A percentile compares a stretch with the other conserved stretches of the same genome.
Conservation (phyloP, 345 rosid species). For the Ceriops zippeliana region DNA sequence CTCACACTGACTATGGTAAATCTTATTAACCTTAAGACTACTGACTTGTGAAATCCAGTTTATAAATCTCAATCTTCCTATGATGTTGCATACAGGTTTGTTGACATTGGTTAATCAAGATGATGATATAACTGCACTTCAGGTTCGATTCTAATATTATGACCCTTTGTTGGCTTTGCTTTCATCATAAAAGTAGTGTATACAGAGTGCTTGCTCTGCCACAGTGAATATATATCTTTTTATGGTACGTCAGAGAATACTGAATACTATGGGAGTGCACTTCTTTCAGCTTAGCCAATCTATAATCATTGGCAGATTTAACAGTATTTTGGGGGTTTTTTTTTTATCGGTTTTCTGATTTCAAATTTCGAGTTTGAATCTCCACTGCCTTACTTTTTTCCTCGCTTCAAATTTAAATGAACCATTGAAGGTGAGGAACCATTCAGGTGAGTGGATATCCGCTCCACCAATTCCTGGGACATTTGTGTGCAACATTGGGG, state of each 20-base stretch:
- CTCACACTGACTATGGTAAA: constrained; percentile 87
- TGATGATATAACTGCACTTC: constrained; percentile 74
- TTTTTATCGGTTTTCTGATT: too few species aligned
- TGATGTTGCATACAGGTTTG: constrained; percentile 40
- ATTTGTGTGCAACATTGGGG: constrained; percentile 88
- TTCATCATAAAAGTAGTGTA: neutral
- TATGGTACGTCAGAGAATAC: too few species aligned
- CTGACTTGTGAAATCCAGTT: neutral
- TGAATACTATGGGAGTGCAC: too few species aligned
- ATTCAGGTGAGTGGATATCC: constrained; percentile 75
- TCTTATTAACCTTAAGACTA: constrained; percentile 8
- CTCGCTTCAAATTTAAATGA: neutral
- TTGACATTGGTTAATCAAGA: constrained; percentile 84
- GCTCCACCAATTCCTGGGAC: constrained; percentile 82
- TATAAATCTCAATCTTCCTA: constrained; percentile 1
- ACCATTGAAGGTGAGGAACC: constrained; percentile 64
- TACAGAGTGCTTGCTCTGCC: too few species aligned
- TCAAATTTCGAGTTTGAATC: too few species aligned
- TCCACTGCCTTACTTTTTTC: too few species aligned
- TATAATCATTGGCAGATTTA: too few species aligned
- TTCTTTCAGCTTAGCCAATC: too few species aligned
- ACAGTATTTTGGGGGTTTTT: too few species aligned
- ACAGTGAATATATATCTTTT: too few species aligned
- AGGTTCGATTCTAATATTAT: constrained; percentile 32
- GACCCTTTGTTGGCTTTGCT: neutral